Evolutionary conservation across 805 yeast species (phyloP), one percentile per base, ranked within the genome.

Genomic region (Yarrowia bubula): DNA sequence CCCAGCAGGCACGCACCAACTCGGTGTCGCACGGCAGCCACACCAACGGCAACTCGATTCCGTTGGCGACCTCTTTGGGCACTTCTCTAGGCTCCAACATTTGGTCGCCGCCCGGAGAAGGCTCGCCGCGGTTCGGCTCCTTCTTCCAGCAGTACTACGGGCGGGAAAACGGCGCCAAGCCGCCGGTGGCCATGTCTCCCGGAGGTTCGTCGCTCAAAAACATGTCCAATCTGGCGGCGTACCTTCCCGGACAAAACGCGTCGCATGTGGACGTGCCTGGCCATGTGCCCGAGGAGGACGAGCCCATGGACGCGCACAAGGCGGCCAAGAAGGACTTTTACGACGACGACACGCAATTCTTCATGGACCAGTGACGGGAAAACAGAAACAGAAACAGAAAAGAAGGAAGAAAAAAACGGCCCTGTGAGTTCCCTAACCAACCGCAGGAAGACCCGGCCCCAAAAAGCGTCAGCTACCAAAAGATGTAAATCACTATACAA

Each of bases 271-370:
- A 44, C 9, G 42, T 58, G 32, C 64, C 55, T 10, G 42, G 55
- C 11, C 39, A 44, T 14, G 47, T 48, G 31, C 37, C 61, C 32
- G 61, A 55, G 47, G 61, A 55, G 31, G 61, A 55, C 9, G 61
- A 55, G 47, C 62, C 65, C 10, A 8, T 39, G 10, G 62, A 41
- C 33, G 22, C 11, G 18, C 58, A 38, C 13, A 50, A 58, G 64
- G 55, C 22, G 31, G 44, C 41, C 37, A 64, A 43, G 43, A 58
- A 55, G 37, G 44, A 44, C 38, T 33, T 15, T 33, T 47, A 55
- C 66, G 66, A 64, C 42, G 66, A 64, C 15, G 64, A 64, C 22
- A 64, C 66, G 10, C 66, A 64, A 39, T 64, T 64, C 38, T 51
- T 53, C 46, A 64, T 64, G 66, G 66, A 64, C 28, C 64, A 55